Conservation (phyloP, 2,329 filamentous ascomycete species). For the Monascus ruber region DNA sequence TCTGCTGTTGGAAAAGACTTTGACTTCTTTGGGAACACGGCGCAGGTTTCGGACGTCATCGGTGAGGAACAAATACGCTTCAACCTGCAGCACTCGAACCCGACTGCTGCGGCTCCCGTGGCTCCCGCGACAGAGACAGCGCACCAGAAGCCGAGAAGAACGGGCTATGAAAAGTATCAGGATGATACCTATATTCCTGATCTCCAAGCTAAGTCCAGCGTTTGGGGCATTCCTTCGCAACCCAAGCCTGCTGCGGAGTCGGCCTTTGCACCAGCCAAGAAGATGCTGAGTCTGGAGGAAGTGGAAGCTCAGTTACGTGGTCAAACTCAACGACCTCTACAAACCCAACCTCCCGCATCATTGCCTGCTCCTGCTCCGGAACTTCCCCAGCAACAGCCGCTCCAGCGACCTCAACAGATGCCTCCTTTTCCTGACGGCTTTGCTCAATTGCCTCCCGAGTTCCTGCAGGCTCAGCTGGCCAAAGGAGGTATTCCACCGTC, state of each 20-base stretch:
- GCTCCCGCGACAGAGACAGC: slow-evolving; percentile 25
- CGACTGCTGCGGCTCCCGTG: slow-evolving; percentile 26
- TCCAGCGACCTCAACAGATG: slow-evolving; percentile 21
- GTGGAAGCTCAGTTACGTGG: slow-evolving; percentile 86
- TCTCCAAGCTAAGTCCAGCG: slow-evolving; percentile 80
- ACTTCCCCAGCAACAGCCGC: slow-evolving; percentile 18
- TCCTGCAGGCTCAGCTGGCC: slow-evolving; percentile 34
- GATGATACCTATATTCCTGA: slow-evolving; percentile 77
- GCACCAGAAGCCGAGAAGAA: slow-evolving; percentile 50
- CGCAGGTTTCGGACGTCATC: slow-evolving; percentile 72
- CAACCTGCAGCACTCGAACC: slow-evolving; percentile 57
- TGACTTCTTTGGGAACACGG: slow-evolving; percentile 91
- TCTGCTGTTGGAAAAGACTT: slow-evolving; percentile 74
- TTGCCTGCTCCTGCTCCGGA: slow-evolving; percentile 18
- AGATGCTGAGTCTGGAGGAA: slow-evolving; percentile 92
- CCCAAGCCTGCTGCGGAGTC: slow-evolving; percentile 20
- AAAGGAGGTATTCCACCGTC: slow-evolving; percentile 22
- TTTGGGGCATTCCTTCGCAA: slow-evolving; percentile 64
- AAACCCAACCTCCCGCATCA: slow-evolving; percentile 15
- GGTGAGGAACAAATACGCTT: slow-evolving; percentile 85
- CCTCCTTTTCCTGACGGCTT: slow-evolving; percentile 20
- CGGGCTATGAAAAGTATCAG: slow-evolving; percentile 85
- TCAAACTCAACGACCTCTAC: slow-evolving; percentile 37
- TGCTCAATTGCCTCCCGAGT: slow-evolving; percentile 30
- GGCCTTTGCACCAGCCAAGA: slow-evolving; percentile 42